Percentiles rank a stretch among this genome's conserved stretches.
These are phyloP conservation scores for Entophlyctis helioformis DNA, from an alignment of 192 early-diverging fungal genomes.

Conservation along the genomic window DNA sequence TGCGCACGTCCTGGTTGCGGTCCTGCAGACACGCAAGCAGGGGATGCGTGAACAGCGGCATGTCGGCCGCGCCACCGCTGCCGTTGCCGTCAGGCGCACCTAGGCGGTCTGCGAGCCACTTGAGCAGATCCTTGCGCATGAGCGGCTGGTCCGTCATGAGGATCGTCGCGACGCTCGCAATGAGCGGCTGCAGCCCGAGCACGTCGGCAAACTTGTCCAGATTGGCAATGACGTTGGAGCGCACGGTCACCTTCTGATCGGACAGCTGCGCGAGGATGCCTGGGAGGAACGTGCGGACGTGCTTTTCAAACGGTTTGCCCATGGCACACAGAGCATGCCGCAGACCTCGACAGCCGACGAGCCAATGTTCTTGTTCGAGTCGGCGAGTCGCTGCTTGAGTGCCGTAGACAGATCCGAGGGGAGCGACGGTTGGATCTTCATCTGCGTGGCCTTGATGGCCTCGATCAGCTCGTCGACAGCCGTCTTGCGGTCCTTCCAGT, in stretches of 20 bases:
- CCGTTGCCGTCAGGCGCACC: slow-evolving; percentile 26
- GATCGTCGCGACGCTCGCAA: slow-evolving; percentile 49
- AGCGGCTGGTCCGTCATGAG: slow-evolving; percentile 72
- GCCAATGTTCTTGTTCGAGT: slow-evolving; percentile 85
- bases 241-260: slow-evolving; percentile 86
- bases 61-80: slow-evolving; percentile 33
- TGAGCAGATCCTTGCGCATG: slow-evolving; percentile 77
- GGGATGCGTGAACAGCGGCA: slow-evolving; percentile 50
- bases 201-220: slow-evolving; percentile 62
- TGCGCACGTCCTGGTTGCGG: slow-evolving; percentile 78
- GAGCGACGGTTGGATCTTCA: slow-evolving; percentile 72
- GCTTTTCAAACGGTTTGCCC: slow-evolving; percentile 75
- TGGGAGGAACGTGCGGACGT: slow-evolving; percentile 54
- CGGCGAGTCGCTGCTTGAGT: slow-evolving; percentile 71
- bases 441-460: slow-evolving; percentile 65
- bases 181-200: slow-evolving; percentile 55
- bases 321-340: slow-evolving; percentile 65
- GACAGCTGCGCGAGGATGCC: slow-evolving; percentile 63
- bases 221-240: slow-evolving; percentile 59
- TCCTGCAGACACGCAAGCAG: slow-evolving; percentile 79
- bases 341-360: slow-evolving; percentile 71
- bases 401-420: slow-evolving; percentile 56
- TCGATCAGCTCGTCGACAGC: slow-evolving; percentile 70
- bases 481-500: slow-evolving; percentile 92
- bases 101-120: slow-evolving; percentile 61